Evolutionary conservation across 306 rosid genomes (phyloP), one percentile per base, ranked within the genome.

Genomic region (Boehmeria nivea): DNA sequence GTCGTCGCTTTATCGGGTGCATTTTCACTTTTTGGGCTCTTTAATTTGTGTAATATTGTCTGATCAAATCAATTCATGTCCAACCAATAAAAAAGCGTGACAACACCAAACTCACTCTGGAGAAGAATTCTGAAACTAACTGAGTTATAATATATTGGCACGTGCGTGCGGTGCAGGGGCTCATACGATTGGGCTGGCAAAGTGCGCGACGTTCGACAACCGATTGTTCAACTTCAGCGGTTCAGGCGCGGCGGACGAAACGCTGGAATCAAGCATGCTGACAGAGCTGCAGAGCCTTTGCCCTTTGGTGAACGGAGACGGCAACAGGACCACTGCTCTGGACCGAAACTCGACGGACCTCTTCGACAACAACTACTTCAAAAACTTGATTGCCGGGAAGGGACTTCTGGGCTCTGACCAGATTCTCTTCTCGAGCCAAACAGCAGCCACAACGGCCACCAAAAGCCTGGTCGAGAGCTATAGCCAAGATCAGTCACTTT

Each of bases 381-480:
- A 78, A 54, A 91, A 91, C 71, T 63, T 91, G 71, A 66, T 77
- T 4, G 67, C 1, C 1, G 78, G 66, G 26, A 87, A 80, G 55
- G 96, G 89, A 0, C 91, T 91, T 52, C 78, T 91, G 10, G 36
- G 81, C 45, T 91, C 96, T 28, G 98, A 91, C 54, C 96, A 91
- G 65, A 63, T 78, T 46, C 67, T 87, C 1, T 63, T 76, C 64
- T 78, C 94, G 0, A 53, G 82, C 59, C 59, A 57, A 3, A 58
- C 12, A 21, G 89, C 87, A 3, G 64, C 27, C 31, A 72, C 76
- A 17, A 76, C 38, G 45, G 9, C 87, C 6, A 65, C 86, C 10
- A 83, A 77, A 44, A 69, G 63, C 36, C 49, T 82, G 54, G 95
- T 91, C 11, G 75, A 66, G 49, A 67, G 59, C 63, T 91, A 91